phyloP scores from a whole-genome alignment of 805 yeast species.

The Schwanniomyces yamadae region DNA sequence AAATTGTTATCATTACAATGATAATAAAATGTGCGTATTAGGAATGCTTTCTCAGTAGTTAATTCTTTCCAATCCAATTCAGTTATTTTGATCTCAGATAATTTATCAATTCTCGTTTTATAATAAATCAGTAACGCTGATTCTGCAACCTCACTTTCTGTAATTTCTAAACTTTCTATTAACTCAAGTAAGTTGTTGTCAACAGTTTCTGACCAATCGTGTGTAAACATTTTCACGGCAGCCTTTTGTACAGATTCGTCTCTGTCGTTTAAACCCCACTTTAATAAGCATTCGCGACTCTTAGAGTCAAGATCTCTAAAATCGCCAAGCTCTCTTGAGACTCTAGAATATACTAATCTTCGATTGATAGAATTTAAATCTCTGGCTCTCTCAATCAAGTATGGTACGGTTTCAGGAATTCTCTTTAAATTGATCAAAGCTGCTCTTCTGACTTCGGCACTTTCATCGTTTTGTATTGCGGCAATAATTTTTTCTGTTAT shows the following conservation, averaged over 20 bases:
- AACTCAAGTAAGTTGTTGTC: constrained; percentile 71
- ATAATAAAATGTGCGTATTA: constrained; percentile 64
- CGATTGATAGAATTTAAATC: constrained; percentile 74
- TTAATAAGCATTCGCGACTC: constrained; percentile 63
- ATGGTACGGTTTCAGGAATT: constrained; percentile 50
- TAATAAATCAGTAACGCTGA: constrained; percentile 65
- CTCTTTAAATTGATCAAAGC: constrained; percentile 71
- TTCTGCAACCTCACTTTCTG: constrained; percentile 66
- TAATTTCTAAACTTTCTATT: constrained; percentile 67
- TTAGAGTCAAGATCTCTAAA: constrained; percentile 50
- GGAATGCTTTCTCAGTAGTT: constrained; percentile 72
- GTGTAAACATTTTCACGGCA: constrained; percentile 66
- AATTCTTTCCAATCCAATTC: constrained; percentile 66
- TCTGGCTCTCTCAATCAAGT: constrained; percentile 75
- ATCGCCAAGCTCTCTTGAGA: constrained; percentile 66
- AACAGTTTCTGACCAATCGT: constrained; percentile 68
- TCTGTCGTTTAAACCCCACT: constrained; percentile 88
- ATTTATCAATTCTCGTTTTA: constrained; percentile 59
- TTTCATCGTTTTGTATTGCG: constrained; percentile 73
- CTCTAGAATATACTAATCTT: constrained; percentile 65
- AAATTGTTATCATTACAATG: constrained; percentile 58
- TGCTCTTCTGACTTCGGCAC: constrained; percentile 86
- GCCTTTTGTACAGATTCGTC: constrained; percentile 72
- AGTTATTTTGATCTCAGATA: constrained; percentile 58
- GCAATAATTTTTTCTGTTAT: constrained; percentile 27